A percentile compares a stretch with the other conserved stretches of the same genome.
Conservation (phyloP, 371 early-diverging fungal species). For the Mucor sp. region DNA sequence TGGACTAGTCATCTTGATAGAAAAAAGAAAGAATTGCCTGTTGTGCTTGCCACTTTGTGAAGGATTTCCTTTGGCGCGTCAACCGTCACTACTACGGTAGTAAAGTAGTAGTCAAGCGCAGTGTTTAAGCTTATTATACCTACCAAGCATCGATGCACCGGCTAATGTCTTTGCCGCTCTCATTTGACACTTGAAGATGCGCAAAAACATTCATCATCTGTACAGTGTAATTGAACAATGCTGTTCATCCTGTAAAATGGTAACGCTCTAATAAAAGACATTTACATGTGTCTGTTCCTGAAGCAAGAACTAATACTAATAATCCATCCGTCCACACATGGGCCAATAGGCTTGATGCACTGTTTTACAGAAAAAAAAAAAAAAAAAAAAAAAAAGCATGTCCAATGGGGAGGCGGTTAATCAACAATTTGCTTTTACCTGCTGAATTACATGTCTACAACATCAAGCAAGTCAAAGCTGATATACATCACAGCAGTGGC, state of each 20-base stretch:
- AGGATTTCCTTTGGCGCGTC: conserved; percentile 1
- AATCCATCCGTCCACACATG: no score
- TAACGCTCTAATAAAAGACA: no score
- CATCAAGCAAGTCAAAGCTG: conserved; percentile 5
- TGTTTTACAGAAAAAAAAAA: background rate
- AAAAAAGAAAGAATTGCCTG: background rate
- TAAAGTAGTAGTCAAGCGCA: no score
- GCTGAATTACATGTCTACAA: conserved; percentile 2
- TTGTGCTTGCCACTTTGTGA: background rate
- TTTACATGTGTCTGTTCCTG: background rate
- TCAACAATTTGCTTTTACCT: background rate
- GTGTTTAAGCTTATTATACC: no score
- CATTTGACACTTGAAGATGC: background rate
- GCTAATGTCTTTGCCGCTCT: background rate
- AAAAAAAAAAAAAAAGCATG: no score
- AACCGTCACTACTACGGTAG: conserved; percentile 2
- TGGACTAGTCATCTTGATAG: conserved; percentile 9
- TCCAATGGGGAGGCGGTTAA: background rate
- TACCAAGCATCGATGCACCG: background rate
- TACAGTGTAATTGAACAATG: no score
- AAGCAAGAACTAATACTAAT: no score
- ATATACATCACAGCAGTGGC: conserved; percentile 33
- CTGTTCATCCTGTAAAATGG: no score
- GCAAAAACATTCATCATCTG: no score
- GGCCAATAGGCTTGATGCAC: background rate